phyloP scores from a whole-genome alignment of 2,329 filamentous ascomycete genomes.

The Calonectria ilicicola region DNA sequence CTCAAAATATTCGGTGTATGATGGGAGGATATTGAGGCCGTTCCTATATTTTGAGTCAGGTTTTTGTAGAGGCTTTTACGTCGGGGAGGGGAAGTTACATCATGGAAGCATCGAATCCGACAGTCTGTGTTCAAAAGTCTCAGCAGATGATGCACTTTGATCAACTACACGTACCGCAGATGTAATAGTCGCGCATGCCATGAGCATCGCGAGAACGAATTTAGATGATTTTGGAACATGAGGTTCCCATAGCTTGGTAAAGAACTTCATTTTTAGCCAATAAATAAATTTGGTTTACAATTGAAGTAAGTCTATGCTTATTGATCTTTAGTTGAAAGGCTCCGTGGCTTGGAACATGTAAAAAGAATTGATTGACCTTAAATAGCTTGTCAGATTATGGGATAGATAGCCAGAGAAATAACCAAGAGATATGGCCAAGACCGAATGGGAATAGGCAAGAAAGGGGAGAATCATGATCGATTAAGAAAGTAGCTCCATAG shows the following conservation, averaged over 20 bases:
- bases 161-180: not conserved
- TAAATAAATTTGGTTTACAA: not conserved
- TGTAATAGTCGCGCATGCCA: not conserved
- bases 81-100: not conserved
- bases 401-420: not conserved
- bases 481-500: not conserved
- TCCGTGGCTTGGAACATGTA: not conserved
- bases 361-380: not conserved
- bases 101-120: not conserved
- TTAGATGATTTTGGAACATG: not conserved
- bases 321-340: not conserved
- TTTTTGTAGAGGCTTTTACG: too few relatives aligned
- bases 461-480: too few relatives aligned
- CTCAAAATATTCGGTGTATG: conserved; percentile 64
- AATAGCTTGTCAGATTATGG: not conserved
- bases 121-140: not conserved
- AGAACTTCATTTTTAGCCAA: not conserved
- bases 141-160: too few relatives aligned
- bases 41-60: conserved; percentile 43
- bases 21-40: conserved; percentile 65
- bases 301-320: not conserved
- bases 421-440: not conserved
- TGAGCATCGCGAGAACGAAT: not conserved
- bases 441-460: not conserved
- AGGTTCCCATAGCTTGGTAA: not conserved